Conservation (phyloP, 352 stramenopile genomes). For the Globisporangium echinulatum region DNA sequence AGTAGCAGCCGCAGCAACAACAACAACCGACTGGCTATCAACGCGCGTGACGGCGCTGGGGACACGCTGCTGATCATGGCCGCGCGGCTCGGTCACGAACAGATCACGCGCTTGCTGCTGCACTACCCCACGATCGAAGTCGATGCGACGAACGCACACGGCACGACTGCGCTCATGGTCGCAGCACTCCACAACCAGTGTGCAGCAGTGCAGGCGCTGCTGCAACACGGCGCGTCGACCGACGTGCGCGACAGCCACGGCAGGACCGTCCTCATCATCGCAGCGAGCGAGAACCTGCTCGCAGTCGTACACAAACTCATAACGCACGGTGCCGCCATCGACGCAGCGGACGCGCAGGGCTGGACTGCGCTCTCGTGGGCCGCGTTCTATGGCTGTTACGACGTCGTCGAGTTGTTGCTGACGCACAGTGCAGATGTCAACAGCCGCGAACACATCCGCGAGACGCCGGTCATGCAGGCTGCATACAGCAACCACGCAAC, state of each 20-base stretch:
- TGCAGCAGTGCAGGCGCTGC: not conserved
- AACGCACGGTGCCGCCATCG: not conserved
- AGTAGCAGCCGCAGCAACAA: not conserved
- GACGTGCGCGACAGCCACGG: not conserved
- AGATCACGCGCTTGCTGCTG: constrained; percentile 18
- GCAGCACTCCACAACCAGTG: not conserved
- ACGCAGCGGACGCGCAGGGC: constrained; percentile 7
- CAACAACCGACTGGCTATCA: not conserved
- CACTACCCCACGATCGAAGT: not conserved
- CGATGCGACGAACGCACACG: constrained; percentile 3
- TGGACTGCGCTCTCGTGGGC: constrained; percentile 9
- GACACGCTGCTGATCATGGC: constrained; percentile 6
- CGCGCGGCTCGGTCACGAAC: constrained; percentile 14
- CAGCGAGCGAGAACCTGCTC: not conserved
- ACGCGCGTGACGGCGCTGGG: constrained; percentile 2
- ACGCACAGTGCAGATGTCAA: constrained; percentile 5
- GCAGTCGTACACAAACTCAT: not conserved
- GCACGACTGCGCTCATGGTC: constrained; percentile 3
- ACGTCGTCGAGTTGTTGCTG: constrained; percentile 1
- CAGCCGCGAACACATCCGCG: constrained; percentile 5
- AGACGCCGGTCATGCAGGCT: constrained; percentile 14
- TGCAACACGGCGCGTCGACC: not conserved
- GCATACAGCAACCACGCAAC: constrained; percentile 7
- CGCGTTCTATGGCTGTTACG: constrained; percentile 1
- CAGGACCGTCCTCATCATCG: constrained; percentile 1